A percentile compares a stretch with the other conserved stretches of the same genome.
phyloP scores from a whole-genome alignment of 495 filamentous ascomycete species.

The Schizothecium vesticola region DNA sequence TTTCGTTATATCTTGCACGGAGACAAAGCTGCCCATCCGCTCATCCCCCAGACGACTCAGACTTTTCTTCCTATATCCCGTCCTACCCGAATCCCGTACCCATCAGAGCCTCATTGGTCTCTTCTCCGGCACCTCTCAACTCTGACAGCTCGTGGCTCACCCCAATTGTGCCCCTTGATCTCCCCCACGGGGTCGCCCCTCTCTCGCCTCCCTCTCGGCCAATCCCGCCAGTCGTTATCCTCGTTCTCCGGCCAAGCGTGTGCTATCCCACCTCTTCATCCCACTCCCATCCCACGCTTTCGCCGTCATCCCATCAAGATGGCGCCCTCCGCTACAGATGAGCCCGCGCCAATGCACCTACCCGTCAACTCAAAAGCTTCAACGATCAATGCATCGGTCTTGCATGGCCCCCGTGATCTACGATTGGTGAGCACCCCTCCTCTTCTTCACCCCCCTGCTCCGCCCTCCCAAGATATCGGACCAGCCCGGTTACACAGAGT shows the following conservation, averaged over 20 bases:
- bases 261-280: constrained; percentile 28
- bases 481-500: constrained; percentile 25
- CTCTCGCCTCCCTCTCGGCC: constrained; percentile 18
- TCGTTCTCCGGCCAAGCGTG: constrained; percentile 15
- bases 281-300: constrained; percentile 28
- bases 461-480: constrained; percentile 13
- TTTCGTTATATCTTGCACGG: background rate
- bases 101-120: constrained; percentile 16
- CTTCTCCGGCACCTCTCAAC: background rate
- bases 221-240: constrained; percentile 15
- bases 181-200: constrained; percentile 25
- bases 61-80: background rate
- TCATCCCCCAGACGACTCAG: background rate
- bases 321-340: constrained; percentile 42
- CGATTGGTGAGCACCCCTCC: constrained; percentile 39
- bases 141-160: constrained; percentile 7
- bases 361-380: constrained; percentile 37
- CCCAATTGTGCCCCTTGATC: constrained; percentile 12
- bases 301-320: constrained; percentile 33
- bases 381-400: constrained; percentile 45
- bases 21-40: background rate
- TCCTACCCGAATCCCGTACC: background rate
- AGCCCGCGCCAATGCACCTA: constrained; percentile 41
- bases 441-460: constrained; percentile 9
- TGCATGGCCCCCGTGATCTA: constrained; percentile 47